A percentile compares a stretch with the other conserved stretches of the same genome.
Conservation (phyloP, 768 basidiomycete species). For the Tulasnella sp. region DNA sequence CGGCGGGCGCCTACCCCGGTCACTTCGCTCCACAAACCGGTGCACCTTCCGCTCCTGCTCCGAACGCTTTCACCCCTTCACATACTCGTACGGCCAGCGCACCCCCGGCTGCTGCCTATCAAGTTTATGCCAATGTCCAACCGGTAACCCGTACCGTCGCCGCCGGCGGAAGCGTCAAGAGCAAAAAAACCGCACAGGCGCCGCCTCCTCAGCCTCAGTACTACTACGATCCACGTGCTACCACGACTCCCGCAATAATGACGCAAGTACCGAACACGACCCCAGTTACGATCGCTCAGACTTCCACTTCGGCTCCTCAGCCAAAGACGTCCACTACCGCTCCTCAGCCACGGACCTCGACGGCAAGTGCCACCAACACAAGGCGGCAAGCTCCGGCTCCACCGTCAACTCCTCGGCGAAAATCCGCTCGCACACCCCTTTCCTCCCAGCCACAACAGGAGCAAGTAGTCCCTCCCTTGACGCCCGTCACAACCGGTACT, state of each 20-base stretch:
- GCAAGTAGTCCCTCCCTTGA: background rate
- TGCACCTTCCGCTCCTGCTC: too few relatives aligned
- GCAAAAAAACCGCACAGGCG: background rate
- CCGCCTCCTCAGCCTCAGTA: background rate
- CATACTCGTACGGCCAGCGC: background rate
- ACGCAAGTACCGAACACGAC: background rate
- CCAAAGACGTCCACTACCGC: background rate
- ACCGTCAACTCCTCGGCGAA: background rate
- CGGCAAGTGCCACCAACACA: background rate
- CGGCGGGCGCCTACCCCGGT: conserved; percentile 12
- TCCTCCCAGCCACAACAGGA: background rate
- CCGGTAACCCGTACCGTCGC: conserved; percentile 1
- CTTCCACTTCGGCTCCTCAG: background rate
- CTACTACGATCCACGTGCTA: background rate
- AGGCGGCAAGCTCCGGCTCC: conserved; percentile 5
- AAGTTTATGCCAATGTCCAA: background rate
- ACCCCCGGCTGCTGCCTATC: background rate
- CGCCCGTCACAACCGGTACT: background rate
- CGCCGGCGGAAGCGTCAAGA: conserved; percentile 1
- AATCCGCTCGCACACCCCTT: background rate
- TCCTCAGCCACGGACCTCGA: background rate
- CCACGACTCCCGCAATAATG: background rate
- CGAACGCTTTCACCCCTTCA: background rate
- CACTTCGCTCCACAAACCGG: conserved; percentile 11
- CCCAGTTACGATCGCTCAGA: background rate